Conservation (phyloP, 2,329 filamentous ascomycete genomes). For the Aspergillus oerlinghausenensis region DNA sequence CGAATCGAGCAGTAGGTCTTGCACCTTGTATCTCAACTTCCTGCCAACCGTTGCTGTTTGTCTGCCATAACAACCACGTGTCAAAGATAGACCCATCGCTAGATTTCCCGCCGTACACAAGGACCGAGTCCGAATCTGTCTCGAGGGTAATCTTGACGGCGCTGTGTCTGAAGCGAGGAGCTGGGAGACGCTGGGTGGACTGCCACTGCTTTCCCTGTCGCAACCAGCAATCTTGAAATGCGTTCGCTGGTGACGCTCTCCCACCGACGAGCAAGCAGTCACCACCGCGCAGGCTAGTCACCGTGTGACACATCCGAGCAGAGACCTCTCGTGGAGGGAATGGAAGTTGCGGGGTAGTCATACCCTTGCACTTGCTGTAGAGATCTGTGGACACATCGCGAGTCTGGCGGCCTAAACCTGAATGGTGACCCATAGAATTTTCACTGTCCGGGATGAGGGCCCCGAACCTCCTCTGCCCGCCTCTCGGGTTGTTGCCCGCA, state of each 20-base stretch:
- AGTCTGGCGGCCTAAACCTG: slow-evolving; percentile 42
- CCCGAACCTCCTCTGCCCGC: slow-evolving; percentile 57
- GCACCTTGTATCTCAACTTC: slow-evolving; percentile 31
- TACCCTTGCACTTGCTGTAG: slow-evolving; percentile 45
- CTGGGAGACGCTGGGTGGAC: slow-evolving; percentile 60
- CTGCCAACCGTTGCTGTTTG: slow-evolving; percentile 47
- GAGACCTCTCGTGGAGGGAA: slow-evolving; percentile 35
- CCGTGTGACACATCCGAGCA: slow-evolving; percentile 67
- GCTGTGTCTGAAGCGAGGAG: slow-evolving; percentile 71
- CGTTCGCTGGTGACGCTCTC: slow-evolving; percentile 67
- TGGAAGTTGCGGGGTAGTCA: slow-evolving; percentile 44
- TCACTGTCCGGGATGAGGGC: slow-evolving; percentile 44
- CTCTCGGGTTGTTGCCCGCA: slow-evolving; percentile 27
- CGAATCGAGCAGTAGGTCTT: slow-evolving; percentile 51
- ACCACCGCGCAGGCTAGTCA: slow-evolving; percentile 59
- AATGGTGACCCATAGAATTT: slow-evolving; percentile 34
- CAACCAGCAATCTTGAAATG: slow-evolving; percentile 71
- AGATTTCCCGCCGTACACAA: slow-evolving; percentile 61
- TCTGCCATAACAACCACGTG: slow-evolving; percentile 53
- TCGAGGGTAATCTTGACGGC: slow-evolving; percentile 46
- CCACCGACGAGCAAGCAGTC: slow-evolving; percentile 70
- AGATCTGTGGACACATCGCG: slow-evolving; percentile 46
- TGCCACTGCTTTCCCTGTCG: slow-evolving; percentile 61
- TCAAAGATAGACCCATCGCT: slow-evolving; percentile 46
- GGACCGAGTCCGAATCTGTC: slow-evolving; percentile 39